Conservation (phyloP, 2,329 filamentous ascomycete genomes). For the Gyromitra esculenta region DNA sequence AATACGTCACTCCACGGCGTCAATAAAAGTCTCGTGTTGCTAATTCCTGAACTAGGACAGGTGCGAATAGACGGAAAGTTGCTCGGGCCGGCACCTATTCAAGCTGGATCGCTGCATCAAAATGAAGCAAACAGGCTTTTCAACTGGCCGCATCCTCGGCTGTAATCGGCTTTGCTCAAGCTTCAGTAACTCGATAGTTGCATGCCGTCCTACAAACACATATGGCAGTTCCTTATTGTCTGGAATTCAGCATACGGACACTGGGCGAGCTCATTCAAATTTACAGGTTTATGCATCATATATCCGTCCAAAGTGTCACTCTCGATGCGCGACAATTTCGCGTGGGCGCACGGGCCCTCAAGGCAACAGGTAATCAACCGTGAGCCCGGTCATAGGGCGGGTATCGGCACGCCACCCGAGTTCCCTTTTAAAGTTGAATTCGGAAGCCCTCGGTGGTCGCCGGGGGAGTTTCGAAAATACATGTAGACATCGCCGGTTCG, state of each 20-base stretch:
- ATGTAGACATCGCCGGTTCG: slow-evolving; percentile 5
- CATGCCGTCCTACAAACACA: slow-evolving; percentile 2
- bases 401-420: slow-evolving; percentile 24
- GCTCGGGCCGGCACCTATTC: slow-evolving; percentile 9
- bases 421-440: slow-evolving; percentile 12
- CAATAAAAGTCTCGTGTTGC: slow-evolving; percentile 14
- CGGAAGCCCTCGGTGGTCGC: slow-evolving; percentile 8
- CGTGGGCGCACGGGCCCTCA: slow-evolving; percentile 23
- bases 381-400: slow-evolving; percentile 24
- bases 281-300: slow-evolving; percentile 36
- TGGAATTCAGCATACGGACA: background rate
- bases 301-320: slow-evolving; percentile 23
- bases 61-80: slow-evolving; percentile 10
- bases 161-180: slow-evolving; percentile 26
- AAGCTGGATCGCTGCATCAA: slow-evolving; percentile 18
- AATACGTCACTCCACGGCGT: slow-evolving; percentile 3
- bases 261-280: background rate
- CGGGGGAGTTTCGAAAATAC: background rate
- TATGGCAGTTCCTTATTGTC: slow-evolving; percentile 10
- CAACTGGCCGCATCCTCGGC: slow-evolving; percentile 15
- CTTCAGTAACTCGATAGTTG: slow-evolving; percentile 9
- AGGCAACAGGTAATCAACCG: slow-evolving; percentile 29
- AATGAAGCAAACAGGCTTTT: slow-evolving; percentile 24
- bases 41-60: slow-evolving; percentile 4
- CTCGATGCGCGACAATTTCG: slow-evolving; percentile 26